phyloP scores from a whole-genome alignment of 2,329 filamentous ascomycete species.

The Exserohilum turcica region DNA sequence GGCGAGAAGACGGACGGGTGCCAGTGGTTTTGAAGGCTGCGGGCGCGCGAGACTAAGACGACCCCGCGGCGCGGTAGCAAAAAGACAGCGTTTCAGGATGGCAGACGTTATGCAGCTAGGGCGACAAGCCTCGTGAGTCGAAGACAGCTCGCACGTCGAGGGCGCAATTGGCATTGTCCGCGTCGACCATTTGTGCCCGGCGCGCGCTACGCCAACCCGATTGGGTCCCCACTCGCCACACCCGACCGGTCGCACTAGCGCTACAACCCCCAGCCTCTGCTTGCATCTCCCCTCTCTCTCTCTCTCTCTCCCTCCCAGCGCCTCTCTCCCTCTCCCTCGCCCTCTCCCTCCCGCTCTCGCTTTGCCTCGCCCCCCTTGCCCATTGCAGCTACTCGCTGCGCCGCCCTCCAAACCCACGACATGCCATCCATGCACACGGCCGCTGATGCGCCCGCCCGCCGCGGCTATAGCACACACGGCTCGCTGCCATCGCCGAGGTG shows the following conservation, averaged over 20 bases:
- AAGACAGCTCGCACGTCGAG: constrained; percentile 13
- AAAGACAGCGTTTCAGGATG: constrained; percentile 25
- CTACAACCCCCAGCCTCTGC: not conserved
- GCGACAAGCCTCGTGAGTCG: constrained; percentile 15
- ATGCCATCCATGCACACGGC: not conserved
- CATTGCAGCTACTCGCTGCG: not conserved
- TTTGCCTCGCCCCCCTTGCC: not conserved
- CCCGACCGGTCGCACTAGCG: constrained; percentile 14
- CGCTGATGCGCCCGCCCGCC: not conserved
- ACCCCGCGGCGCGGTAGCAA: constrained; percentile 17
- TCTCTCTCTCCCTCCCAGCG: not conserved
- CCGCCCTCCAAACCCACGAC: not conserved
- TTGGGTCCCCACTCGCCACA: constrained; percentile 6
- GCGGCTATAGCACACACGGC: constrained; percentile 2
- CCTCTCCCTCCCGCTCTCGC: not conserved
- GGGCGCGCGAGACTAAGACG: constrained; percentile 13
- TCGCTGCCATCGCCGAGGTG: constrained; percentile 4
- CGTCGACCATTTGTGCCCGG: constrained; percentile 17
- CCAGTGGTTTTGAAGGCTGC: constrained; percentile 23
- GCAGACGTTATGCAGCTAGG: constrained; percentile 26
- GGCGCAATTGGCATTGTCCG: constrained; percentile 11
- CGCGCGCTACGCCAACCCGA: constrained; percentile 7
- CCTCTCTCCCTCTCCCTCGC: not conserved
- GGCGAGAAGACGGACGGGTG: constrained; percentile 10
- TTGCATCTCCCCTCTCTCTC: constrained; percentile 1